Percentiles rank a stretch among this genome's conserved stretches.
These are phyloP conservation scores for Abrus pulchellus DNA, from an alignment of 306 rosid genomes.

Conservation along the genomic window DNA sequence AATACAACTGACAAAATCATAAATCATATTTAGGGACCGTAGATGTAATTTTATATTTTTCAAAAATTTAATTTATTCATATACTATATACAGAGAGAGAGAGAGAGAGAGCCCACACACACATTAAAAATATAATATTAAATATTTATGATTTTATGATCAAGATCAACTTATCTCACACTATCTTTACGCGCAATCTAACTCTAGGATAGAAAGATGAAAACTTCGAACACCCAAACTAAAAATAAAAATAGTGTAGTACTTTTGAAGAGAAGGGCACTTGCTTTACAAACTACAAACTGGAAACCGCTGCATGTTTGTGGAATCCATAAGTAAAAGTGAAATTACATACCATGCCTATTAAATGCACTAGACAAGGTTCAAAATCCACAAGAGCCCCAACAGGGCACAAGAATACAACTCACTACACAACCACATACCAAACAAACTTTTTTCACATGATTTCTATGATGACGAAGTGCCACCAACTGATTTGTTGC, in stretches of 20 bases:
- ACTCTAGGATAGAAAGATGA: no score
- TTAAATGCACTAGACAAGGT: slow-evolving; percentile 50
- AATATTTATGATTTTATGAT: no score
- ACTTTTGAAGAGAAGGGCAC: not conserved
- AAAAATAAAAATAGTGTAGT: not conserved
- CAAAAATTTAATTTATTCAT: no score
- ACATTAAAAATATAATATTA: no score
- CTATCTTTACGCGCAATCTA: no score
- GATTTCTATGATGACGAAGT: slow-evolving; percentile 65
- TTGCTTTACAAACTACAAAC: slow-evolving; percentile 16
- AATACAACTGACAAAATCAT: no score
- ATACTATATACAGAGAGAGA: no score
- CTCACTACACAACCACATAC: slow-evolving; percentile 26
- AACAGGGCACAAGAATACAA: slow-evolving; percentile 8
- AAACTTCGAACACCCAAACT: no score
- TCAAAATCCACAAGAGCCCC: slow-evolving; percentile 12
- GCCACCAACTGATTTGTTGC: not conserved
- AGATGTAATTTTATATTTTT: no score
- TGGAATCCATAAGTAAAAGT: slow-evolving; percentile 27
- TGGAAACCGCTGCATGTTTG: not conserved
- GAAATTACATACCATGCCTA: slow-evolving; percentile 32
- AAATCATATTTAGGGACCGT: no score
- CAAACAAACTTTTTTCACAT: slow-evolving; percentile 28
- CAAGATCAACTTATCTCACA: no score
- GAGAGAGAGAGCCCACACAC: no score